Percentiles rank a stretch among this genome's conserved stretches.
Conservation (phyloP, 306 rosid species). For the Vicia sativa region DNA sequence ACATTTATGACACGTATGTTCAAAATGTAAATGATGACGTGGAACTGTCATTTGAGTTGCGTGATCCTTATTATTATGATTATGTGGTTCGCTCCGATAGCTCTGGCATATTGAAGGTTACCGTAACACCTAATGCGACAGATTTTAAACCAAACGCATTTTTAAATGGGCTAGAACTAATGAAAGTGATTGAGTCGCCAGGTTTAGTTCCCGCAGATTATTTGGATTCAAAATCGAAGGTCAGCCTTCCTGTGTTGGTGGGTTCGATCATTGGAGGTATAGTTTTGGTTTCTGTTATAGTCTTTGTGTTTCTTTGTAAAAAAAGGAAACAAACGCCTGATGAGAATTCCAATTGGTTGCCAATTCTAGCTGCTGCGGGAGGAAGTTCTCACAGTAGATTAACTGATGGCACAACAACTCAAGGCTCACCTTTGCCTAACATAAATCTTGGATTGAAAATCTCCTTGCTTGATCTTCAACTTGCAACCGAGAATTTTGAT, state of each 20-base stretch:
- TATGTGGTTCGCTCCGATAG: slow-evolving; percentile 45
- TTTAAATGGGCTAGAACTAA: slow-evolving; percentile 55
- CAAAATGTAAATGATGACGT: accelerated
- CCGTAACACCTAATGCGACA: not conserved
- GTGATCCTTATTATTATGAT: slow-evolving; percentile 40
- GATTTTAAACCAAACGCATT: not conserved
- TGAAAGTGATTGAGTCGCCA: slow-evolving; percentile 34
- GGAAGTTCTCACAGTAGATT: slow-evolving; percentile 43
- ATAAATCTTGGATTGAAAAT: slow-evolving; percentile 49
- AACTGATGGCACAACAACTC: slow-evolving; percentile 34
- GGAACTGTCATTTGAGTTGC: accelerated
- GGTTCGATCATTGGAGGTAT: slow-evolving; percentile 38
- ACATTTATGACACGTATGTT: not conserved
- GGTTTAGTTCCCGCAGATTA: not conserved
- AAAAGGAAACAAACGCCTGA: slow-evolving; percentile 37
- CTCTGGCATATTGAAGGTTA: slow-evolving; percentile 22
- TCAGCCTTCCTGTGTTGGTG: not conserved
- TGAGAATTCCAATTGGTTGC: slow-evolving; percentile 31
- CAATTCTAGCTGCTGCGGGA: slow-evolving; percentile 24
- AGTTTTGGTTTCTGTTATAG: slow-evolving; percentile 14
- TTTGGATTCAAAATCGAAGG: not conserved
- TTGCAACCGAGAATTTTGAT: slow-evolving; percentile 48
- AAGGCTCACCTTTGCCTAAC: slow-evolving; percentile 36
- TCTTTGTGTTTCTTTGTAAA: not conserved
- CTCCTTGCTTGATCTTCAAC: slow-evolving; percentile 41